Evolutionary conservation across 345 rosid species (phyloP), one percentile per base, ranked within the genome.

Genomic region (Moringa oleifera): DNA sequence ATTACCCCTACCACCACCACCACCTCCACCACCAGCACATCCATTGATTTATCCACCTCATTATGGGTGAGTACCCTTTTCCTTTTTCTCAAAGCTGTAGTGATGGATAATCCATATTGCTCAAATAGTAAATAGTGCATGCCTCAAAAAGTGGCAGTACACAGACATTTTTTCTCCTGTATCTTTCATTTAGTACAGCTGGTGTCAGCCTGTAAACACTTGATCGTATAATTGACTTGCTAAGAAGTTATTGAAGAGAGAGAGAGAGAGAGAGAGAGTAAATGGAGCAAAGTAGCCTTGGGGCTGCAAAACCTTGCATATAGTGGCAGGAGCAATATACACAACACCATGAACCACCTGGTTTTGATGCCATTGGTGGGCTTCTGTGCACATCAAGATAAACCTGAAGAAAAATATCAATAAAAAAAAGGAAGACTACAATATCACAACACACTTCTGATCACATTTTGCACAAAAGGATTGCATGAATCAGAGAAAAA

Each of bases 51-150:
- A 81, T 77, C 81, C 82, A 19, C 74, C 75, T 58, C 9, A n/a
- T 41, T 80, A 81, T 76, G 90, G 81, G 88, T 85, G 46, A 81
- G 88, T 65, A 33, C 25, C 63, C 45, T 68, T 66, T 68, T 18
- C 57, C 20, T 25, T 56, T 46, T 53, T 51, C 53, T 46, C 51
- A 64, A 55, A 19, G 37, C 59, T 17, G 59, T 66, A 70, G 59
- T 61, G 37, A 33, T 33, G n/a, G n/a, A n/a, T n/a, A n/a, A n/a
- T n/a, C n/a, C n/a, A n/a, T n/a, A n/a, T n/a, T n/a, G n/a, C n/a
- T n/a, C n/a, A n/a, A n/a, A n/a, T n/a, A n/a, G n/a, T n/a, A n/a
- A n/a, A n/a, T n/a, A n/a, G n/a, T n/a, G n/a, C n/a, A n/a, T n/a
- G n/a, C n/a, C n/a, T n/a, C n/a, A n/a, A n/a, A n/a, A n/a, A n/a